Conservation (phyloP, 352 stramenopile genomes). For the Globisporangium alternatum region DNA sequence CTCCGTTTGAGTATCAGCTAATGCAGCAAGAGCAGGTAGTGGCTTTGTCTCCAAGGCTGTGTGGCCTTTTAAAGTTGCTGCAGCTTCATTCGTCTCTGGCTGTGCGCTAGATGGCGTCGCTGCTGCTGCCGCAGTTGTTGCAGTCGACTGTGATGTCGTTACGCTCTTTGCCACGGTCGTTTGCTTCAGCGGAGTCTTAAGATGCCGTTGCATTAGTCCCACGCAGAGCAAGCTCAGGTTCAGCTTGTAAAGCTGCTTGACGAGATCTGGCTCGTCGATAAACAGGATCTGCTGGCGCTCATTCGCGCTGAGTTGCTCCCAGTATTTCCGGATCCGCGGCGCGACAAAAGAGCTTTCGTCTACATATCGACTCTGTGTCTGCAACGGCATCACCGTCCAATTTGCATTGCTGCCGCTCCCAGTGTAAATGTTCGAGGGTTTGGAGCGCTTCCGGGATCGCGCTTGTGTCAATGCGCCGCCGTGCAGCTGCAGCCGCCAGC, state of each 20-base stretch:
- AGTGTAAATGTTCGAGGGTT: constrained; percentile 21
- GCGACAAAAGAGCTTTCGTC: constrained; percentile 14
- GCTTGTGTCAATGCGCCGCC: neutral
- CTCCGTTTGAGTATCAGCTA: constrained; percentile 30
- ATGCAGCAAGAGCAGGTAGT: neutral
- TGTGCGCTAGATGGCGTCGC: neutral
- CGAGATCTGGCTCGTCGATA: constrained; percentile 73
- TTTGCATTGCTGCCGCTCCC: neutral
- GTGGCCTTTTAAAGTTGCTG: neutral
- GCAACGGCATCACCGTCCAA: constrained; percentile 6
- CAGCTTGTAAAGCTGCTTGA: constrained; percentile 88
- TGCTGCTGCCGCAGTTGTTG: neutral
- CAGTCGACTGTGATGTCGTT: constrained; percentile 2
- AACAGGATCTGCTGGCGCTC: constrained; percentile 79
- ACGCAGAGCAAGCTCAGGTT: constrained; percentile 83
- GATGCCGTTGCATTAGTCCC: constrained; percentile 77
- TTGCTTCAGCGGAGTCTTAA: constrained; percentile 44
- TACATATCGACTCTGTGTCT: neutral
- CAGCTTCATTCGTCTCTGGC: constrained; percentile 13
- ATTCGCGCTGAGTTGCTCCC: constrained; percentile 54
- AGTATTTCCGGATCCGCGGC: constrained; percentile 51
- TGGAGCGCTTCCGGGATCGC: constrained; percentile 41
- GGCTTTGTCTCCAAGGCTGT: neutral
- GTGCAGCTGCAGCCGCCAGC: neutral
- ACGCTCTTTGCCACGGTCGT: constrained; percentile 6